Percentiles rank a stretch among this genome's conserved stretches.
phyloP scores from a whole-genome alignment of 257 asterid species.

The Mentha longifolia region DNA sequence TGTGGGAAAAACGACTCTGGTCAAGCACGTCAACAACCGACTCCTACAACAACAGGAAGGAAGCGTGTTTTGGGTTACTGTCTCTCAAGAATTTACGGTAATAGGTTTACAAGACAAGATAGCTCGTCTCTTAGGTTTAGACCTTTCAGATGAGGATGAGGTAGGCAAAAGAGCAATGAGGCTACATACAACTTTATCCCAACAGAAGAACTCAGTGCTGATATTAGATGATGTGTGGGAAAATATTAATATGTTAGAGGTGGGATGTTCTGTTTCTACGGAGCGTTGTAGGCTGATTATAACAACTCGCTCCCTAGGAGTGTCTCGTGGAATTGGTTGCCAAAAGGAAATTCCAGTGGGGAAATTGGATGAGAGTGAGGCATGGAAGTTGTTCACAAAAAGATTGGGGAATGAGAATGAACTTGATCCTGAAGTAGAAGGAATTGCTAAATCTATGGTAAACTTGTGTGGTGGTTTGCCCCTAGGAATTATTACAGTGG shows the following conservation, averaged over 20 bases:
- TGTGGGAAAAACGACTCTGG: too few relatives aligned
- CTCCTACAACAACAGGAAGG: too few relatives aligned
- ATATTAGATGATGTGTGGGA: conserved; percentile 24
- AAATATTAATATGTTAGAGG: background rate
- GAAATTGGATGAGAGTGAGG: too few relatives aligned
- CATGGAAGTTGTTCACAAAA: too few relatives aligned
- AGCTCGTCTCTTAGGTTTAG: background rate
- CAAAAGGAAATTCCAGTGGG: background rate
- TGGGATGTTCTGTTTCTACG: conserved; percentile 1
- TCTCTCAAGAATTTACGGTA: too few relatives aligned
- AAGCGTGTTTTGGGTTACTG: too few relatives aligned
- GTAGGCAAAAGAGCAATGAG: background rate
- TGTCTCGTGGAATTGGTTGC: background rate
- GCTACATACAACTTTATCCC: background rate
- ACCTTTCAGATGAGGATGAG: background rate
- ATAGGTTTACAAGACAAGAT: background rate
- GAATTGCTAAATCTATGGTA: too few relatives aligned
- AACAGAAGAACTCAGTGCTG: background rate
- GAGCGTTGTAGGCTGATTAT: background rate
- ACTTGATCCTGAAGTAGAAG: too few relatives aligned
- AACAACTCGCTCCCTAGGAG: background rate
- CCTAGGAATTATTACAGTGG: too few relatives aligned
- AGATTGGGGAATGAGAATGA: too few relatives aligned
- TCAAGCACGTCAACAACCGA: too few relatives aligned
- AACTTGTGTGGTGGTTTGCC: too few relatives aligned